Conservation (phyloP, 2,329 filamentous ascomycete species). For the Xylaria sp. region DNA sequence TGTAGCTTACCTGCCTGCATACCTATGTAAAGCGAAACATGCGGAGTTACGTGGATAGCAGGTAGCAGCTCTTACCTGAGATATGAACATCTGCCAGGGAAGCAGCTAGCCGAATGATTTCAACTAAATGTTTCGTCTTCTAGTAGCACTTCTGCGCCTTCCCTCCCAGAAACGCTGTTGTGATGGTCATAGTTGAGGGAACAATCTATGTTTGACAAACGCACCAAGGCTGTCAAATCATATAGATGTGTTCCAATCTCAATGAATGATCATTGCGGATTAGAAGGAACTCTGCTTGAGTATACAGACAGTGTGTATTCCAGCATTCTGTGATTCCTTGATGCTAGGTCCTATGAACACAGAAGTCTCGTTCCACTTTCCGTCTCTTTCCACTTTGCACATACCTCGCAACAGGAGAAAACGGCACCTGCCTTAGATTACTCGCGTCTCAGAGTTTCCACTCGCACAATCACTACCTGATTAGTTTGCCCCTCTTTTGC, state of each 20-base stretch:
- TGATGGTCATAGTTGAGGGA: not conserved
- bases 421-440: slow-evolving; percentile 16
- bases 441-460: not conserved
- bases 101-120: not conserved
- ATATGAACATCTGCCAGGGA: not conserved
- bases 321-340: not conserved
- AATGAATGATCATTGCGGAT: not conserved
- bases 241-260: not conserved
- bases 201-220: not conserved
- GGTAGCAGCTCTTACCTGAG: not conserved
- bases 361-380: slow-evolving; percentile 12
- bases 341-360: not conserved
- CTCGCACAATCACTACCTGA: not conserved
- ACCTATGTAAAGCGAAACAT: not conserved
- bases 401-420: not conserved
- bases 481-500: not conserved
- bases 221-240: not conserved
- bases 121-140: not conserved
- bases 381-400: slow-evolving; percentile 19
- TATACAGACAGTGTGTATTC: not conserved
- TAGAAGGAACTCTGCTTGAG: not conserved
- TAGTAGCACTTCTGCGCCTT: not conserved
- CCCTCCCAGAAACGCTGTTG: not conserved
- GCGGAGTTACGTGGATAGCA: not conserved
- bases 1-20: not conserved